Evolutionary conservation across 2,329 filamentous ascomycete species (phyloP).

Genomic region (Calonectria multiphialidica): DNA sequence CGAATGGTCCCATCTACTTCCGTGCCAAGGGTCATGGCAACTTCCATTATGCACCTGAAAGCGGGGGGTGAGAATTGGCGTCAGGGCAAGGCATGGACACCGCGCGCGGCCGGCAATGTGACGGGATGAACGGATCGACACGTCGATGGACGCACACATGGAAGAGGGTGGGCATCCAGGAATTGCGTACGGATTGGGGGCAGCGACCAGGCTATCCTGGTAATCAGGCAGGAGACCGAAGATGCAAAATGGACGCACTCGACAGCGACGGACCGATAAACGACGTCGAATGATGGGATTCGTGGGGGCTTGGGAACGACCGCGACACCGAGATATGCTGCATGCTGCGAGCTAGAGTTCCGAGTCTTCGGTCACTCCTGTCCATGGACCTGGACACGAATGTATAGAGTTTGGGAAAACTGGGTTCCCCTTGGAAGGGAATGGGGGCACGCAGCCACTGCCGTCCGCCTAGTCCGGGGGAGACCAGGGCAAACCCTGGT

Average conservation of each 20-base stretch:
- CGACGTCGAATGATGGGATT: constrained; percentile 20
- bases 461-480: constrained; percentile 17
- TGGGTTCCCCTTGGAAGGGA: constrained; percentile 2
- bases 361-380: constrained; percentile 1
- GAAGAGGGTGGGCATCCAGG: constrained; percentile 10
- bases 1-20: constrained; percentile 18
- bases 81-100: background rate
- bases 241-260: constrained; percentile 19
- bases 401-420: constrained; percentile 2
- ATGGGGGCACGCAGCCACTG: constrained; percentile 20
- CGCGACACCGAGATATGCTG: background rate
- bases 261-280: constrained; percentile 38
- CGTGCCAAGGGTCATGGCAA: background rate
- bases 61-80: constrained; percentile 3
- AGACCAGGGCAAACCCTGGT: constrained; percentile 14
- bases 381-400: constrained; percentile 9
- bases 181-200: constrained; percentile 10
- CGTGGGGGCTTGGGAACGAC: background rate
- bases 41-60: constrained; percentile 1
- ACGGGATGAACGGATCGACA: constrained; percentile 18
- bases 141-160: constrained; percentile 1
- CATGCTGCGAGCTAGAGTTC: background rate
- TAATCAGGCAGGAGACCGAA: background rate
- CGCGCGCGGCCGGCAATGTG: constrained; percentile 6
- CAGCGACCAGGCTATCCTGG: background rate